Evolutionary conservation across 83 land plant species (phyloP), one percentile per base, ranked within the genome.

Genomic region (Diphasiastrum complanatum): DNA sequence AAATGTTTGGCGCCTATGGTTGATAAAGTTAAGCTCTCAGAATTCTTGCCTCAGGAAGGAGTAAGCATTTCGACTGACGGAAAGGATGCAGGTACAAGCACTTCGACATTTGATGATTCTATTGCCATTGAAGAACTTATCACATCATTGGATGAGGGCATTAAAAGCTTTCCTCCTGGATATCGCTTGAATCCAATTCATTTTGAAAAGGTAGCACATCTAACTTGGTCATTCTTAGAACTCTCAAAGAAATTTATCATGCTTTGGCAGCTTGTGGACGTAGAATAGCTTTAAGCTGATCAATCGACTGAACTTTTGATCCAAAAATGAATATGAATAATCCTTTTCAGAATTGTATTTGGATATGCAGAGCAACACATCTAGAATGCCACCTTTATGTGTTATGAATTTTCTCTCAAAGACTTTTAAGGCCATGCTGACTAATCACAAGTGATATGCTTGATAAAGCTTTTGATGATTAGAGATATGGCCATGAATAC

Each of bases 151-250:
- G 51, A 48, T 24, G 51, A 48, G n/a, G 51, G 51, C 23, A 18
- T 18, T 48, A 48, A 48, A 18, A 18, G 23, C 5, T 24, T 48
- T 18, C 51, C 51, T 6, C 6, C 51, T 6, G 51, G 51, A 6
- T 48, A 18, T 18, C 51, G 51, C 51, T 4, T 48, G n/a, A 18
- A 18, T 48, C 51, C 51, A 5, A 48, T 48, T 18, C 51, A 48
- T 5, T 48, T 48, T 18, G 51, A 48, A 24, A 48, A 48, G 51
- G 51, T 48, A n/a, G n/a, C n/a, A n/a, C n/a, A n/a, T n/a, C n/a
- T n/a, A n/a, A n/a, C n/a, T n/a, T n/a, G n/a, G n/a, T n/a, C n/a
- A n/a, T n/a, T n/a, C n/a, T n/a, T n/a, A n/a, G n/a, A n/a, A n/a
- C n/a, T n/a, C n/a, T n/a, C n/a, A n/a, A n/a, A n/a, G n/a, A n/a